These are phyloP conservation scores for Candida parachauliodes DNA, from an alignment of 805 yeast species.

Conservation along the genomic window DNA sequence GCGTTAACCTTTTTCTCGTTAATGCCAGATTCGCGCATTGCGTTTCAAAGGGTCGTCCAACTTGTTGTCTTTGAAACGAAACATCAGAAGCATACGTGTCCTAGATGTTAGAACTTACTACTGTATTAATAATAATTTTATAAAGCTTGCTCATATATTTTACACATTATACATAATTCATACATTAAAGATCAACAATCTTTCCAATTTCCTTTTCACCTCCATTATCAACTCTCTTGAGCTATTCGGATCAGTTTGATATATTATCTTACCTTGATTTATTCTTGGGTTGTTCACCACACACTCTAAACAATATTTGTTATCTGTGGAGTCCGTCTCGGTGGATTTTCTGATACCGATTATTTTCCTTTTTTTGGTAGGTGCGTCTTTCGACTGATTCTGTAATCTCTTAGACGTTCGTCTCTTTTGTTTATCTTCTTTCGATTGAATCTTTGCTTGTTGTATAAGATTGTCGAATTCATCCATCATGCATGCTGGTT, in stretches of 20 bases:
- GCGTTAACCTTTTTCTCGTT: too few relatives aligned
- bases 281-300: conserved; percentile 11
- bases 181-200: conserved; percentile 4
- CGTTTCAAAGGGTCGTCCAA: too few relatives aligned
- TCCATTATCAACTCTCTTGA: conserved; percentile 1
- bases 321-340: not conserved
- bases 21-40: too few relatives aligned
- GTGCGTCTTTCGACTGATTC: not conserved
- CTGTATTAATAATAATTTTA: too few relatives aligned
- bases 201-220: conserved; percentile 2
- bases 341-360: not conserved
- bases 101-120: too few relatives aligned
- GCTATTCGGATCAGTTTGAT: conserved; percentile 1
- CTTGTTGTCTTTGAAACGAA: too few relatives aligned
- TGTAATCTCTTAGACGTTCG: conserved; percentile 4
- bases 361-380: not conserved
- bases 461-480: conserved; percentile 16
- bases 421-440: conserved; percentile 7
- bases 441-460: conserved; percentile 16
- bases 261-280: conserved; percentile 2
- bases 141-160: too few relatives aligned
- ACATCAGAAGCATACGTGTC: too few relatives aligned
- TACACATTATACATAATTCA: too few relatives aligned
- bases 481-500: conserved; percentile 13
- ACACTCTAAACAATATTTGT: conserved; percentile 30